phyloP scores from a whole-genome alignment of 2,329 filamentous ascomycete genomes.

The Rhinocladiella mackenziei region DNA sequence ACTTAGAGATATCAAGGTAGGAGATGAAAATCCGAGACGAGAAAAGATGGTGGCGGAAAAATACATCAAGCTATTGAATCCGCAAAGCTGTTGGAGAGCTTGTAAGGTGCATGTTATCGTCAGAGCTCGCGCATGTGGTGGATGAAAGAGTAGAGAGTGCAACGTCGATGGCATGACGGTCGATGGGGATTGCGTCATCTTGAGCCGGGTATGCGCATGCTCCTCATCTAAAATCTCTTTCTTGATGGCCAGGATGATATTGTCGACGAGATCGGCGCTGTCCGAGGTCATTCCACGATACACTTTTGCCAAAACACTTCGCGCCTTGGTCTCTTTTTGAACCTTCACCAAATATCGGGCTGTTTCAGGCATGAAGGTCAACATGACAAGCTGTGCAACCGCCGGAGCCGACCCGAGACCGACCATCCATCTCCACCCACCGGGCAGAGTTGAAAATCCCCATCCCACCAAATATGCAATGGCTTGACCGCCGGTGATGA shows the following conservation, averaged over 20 bases:
- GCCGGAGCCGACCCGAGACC: slow-evolving; percentile 78
- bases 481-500: slow-evolving; percentile 84
- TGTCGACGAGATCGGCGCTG: slow-evolving; percentile 50
- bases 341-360: slow-evolving; percentile 79
- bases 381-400: slow-evolving; percentile 62
- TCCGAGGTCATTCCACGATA: slow-evolving; percentile 47
- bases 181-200: slow-evolving; percentile 6
- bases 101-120: slow-evolving; percentile 83
- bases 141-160: slow-evolving; percentile 37
- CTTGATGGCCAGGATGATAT: slow-evolving; percentile 66
- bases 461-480: slow-evolving; percentile 83
- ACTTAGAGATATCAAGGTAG: slow-evolving; percentile 73
- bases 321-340: slow-evolving; percentile 59
- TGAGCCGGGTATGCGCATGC: slow-evolving; percentile 37
- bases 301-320: slow-evolving; percentile 60
- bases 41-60: slow-evolving; percentile 80
- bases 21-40: slow-evolving; percentile 70
- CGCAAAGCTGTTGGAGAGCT: slow-evolving; percentile 81
- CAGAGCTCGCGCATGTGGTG: slow-evolving; percentile 58
- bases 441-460: slow-evolving; percentile 58
- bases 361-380: slow-evolving; percentile 77
- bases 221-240: slow-evolving; percentile 69
- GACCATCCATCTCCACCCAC: slow-evolving; percentile 88
- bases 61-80: slow-evolving; percentile 91
- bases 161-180: slow-evolving; percentile 29